Base-by-base conservation (phyloP, 768 basidiomycete species). In the Mycena indigotica region DNA sequence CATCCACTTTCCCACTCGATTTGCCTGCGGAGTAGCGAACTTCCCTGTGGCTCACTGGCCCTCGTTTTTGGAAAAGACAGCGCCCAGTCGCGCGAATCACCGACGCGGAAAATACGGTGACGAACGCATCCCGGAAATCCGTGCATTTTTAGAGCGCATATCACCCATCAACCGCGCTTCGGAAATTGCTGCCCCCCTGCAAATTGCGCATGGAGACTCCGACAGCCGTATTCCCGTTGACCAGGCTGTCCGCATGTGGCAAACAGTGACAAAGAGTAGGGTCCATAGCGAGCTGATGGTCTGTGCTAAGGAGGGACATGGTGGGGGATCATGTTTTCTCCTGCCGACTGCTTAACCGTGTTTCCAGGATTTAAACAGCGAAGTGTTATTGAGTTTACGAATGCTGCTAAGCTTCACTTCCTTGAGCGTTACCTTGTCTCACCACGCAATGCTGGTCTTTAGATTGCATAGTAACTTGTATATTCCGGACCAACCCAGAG, bases 231-330 rank as follows among this genome's bases (percentile, higher is more conserved):
- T 79, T 10, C 68, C 75, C 2, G 69, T 78, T 13, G 71, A 74
- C 3, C 76, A 78, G 58, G 75, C 77, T 1, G 63, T 73, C 16
- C 58, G 65, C 28, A 72, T 78, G 76, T 78, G 66, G 62, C 66
- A 72, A 46, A 72, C 70, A 21, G 69, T 74, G 16, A 52, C 57
- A 19, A 57, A 64, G 25, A 70, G 62, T 28, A 65, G 68, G 17
- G 67, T 71, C 39, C 65, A 67, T 32, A 65, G 69, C 4, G 77
- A 77, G 49, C 52, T 78, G 53, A 72, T 75, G 54, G 69, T 75
- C 40, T 76, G 77, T 50, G 76, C 73, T 54, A 70, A 72, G 50
- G 77, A 79, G 54, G 77, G 77, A 17, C 77, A 78, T 48, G 77
- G 77, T 78, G 32, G 52, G 76, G 29, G 15, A 2, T 21, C 16